A percentile compares a stretch with the other conserved stretches of the same genome.
Evolutionary conservation across 2,329 filamentous ascomycete genomes (phyloP).

Genomic region (Cercospora citrullina): DNA sequence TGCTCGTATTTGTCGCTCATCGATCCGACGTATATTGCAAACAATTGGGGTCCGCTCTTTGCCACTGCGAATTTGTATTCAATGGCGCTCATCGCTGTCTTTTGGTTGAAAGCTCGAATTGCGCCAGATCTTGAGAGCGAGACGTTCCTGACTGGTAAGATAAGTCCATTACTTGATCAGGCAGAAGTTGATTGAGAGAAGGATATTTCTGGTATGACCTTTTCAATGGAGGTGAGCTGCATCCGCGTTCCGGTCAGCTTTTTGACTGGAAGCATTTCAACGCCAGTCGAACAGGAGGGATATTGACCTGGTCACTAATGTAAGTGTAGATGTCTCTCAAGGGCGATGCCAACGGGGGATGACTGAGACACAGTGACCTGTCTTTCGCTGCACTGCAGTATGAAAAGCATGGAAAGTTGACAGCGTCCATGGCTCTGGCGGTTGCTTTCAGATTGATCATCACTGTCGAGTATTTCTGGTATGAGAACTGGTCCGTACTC

Average conservation of each 20-base stretch:
- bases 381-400: neutral
- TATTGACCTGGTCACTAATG: neutral
- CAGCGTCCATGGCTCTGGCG: neutral
- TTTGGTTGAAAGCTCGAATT: neutral
- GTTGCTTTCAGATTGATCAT: neutral
- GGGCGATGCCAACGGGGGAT: neutral
- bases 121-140: neutral
- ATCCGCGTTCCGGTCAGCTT: neutral
- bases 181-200: neutral
- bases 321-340: no score
- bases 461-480: neutral
- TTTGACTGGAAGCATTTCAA: constrained; percentile 3
- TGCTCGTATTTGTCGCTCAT: neutral
- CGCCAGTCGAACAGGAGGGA: neutral
- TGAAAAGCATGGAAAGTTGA: neutral
- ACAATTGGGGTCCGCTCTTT: neutral
- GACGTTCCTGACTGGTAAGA: neutral
- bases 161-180: neutral
- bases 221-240: neutral
- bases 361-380: neutral
- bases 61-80: neutral
- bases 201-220: neutral
- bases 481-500: neutral
- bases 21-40: neutral
- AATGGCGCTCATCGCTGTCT: neutral